Evolutionary conservation across 2,329 filamentous ascomycete genomes (phyloP).

Genomic region (Colletotrichum kahawae): DNA sequence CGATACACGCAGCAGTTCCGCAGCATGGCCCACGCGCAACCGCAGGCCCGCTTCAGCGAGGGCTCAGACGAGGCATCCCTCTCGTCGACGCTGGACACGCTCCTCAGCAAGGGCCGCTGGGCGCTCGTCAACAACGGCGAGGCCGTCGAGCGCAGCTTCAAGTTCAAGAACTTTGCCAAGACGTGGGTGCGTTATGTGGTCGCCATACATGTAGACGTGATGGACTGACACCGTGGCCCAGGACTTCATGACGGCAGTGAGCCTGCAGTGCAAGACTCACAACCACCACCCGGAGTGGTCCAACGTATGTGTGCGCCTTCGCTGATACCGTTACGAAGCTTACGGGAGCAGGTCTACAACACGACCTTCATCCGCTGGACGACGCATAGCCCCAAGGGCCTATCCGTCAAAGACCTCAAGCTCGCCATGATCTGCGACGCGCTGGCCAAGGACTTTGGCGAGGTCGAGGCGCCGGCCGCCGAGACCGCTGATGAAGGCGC

Average conservation of each 20-base stretch:
- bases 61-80: slow-evolving; percentile 48
- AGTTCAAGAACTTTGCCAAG: slow-evolving; percentile 69
- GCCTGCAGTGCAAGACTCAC: slow-evolving; percentile 68
- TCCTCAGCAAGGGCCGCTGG: slow-evolving; percentile 52
- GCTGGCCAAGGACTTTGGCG: slow-evolving; percentile 61
- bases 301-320: slow-evolving; percentile 55
- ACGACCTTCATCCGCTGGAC: slow-evolving; percentile 75
- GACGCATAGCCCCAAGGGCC: slow-evolving; percentile 69
- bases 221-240: slow-evolving; percentile 30
- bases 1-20: background rate
- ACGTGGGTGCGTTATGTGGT: slow-evolving; percentile 58
- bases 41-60: slow-evolving; percentile 42
- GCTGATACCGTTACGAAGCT: background rate
- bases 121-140: slow-evolving; percentile 52
- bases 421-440: slow-evolving; percentile 69
- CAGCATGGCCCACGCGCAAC: background rate
- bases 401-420: slow-evolving; percentile 67
- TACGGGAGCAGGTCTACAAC: slow-evolving; percentile 67
- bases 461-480: slow-evolving; percentile 39
- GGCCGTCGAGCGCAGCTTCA: slow-evolving; percentile 64
- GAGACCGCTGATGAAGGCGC: slow-evolving; percentile 25
- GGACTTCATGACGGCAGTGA: slow-evolving; percentile 79
- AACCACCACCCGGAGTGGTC: slow-evolving; percentile 81
- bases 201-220: background rate
- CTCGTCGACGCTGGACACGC: slow-evolving; percentile 37